Percentiles rank a stretch among this genome's conserved stretches.
These are phyloP conservation scores for Shiraia sp. DNA, from an alignment of 2,329 filamentous ascomycete species.

Conservation along the genomic window DNA sequence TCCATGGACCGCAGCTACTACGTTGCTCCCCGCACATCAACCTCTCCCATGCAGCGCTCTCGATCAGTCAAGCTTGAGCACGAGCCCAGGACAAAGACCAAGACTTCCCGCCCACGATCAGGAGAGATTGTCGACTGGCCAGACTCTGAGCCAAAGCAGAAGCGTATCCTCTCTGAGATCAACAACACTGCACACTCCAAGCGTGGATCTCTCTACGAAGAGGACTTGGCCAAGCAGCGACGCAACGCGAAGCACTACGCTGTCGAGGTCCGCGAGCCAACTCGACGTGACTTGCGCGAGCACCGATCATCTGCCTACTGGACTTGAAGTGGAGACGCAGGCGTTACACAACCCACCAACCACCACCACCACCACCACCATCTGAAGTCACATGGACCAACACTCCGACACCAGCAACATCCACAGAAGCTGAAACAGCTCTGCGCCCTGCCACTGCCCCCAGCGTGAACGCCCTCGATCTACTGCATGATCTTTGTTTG, in stretches of 20 bases:
- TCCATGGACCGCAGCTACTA: slow-evolving; percentile 51
- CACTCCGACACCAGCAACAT: slow-evolving; percentile 8
- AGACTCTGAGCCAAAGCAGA: slow-evolving; percentile 17
- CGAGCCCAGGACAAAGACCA: slow-evolving; percentile 26
- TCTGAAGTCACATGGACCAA: slow-evolving; percentile 4
- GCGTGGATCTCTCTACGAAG: slow-evolving; percentile 48
- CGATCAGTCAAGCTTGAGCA: slow-evolving; percentile 41
- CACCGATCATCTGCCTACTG: slow-evolving; percentile 46
- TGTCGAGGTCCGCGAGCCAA: slow-evolving; percentile 49
- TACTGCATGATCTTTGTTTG: slow-evolving; percentile 13
- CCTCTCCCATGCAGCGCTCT: slow-evolving; percentile 26
- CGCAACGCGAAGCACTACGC: slow-evolving; percentile 44
- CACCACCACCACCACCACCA: slow-evolving; percentile 4
- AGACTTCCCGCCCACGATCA: slow-evolving; percentile 36
- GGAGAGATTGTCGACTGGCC: slow-evolving; percentile 47
- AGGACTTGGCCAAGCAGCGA: slow-evolving; percentile 42
- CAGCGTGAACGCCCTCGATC: slow-evolving; percentile 20
- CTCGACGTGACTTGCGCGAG: slow-evolving; percentile 39
- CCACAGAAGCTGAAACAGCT: slow-evolving; percentile 27
- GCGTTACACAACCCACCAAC: slow-evolving; percentile 9
- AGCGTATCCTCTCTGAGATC: slow-evolving; percentile 33
- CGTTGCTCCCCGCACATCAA: slow-evolving; percentile 42
- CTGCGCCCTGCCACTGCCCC: slow-evolving; percentile 20
- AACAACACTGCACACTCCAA: slow-evolving; percentile 36
- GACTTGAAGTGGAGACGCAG: slow-evolving; percentile 33